phyloP scores from a whole-genome alignment of 768 basidiomycete genomes.

The Cystobasidium ongulense region DNA sequence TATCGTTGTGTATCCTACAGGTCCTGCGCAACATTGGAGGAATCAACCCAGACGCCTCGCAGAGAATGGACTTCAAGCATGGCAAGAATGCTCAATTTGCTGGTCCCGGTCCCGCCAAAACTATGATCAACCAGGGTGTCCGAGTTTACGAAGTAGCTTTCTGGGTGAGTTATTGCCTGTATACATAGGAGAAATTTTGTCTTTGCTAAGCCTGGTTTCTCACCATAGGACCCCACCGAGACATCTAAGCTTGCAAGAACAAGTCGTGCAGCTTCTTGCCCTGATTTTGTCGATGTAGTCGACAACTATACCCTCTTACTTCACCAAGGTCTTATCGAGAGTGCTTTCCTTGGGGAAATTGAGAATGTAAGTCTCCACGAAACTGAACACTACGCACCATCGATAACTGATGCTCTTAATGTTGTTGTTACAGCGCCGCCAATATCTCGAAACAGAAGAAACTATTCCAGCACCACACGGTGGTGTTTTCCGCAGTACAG shows the following conservation, averaged over 20 bases:
- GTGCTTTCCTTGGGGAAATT: slow-evolving; percentile 40
- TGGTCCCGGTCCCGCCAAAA: slow-evolving; percentile 35
- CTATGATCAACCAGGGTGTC: slow-evolving; percentile 41
- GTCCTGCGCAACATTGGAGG: slow-evolving; percentile 41
- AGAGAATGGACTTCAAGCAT: slow-evolving; percentile 26
- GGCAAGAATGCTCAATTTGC: slow-evolving; percentile 35
- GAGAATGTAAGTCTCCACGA: slow-evolving; percentile 28
- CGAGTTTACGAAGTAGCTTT: slow-evolving; percentile 42
- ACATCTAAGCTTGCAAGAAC: slow-evolving; percentile 39
- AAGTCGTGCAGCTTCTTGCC: slow-evolving; percentile 41
- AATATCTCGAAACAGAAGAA: slow-evolving; percentile 36
- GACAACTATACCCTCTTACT: slow-evolving; percentile 41
- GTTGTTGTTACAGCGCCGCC: slow-evolving; percentile 32
- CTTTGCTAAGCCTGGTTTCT: not conserved
- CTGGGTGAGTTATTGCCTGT: slow-evolving; percentile 34
- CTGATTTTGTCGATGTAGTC: slow-evolving; percentile 42
- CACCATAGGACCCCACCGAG: slow-evolving; percentile 32
- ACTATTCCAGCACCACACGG: slow-evolving; percentile 37
- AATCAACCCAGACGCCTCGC: slow-evolving; percentile 24
- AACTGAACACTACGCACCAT: too few species aligned
- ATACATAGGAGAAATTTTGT: not conserved
- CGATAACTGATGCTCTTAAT: not conserved
- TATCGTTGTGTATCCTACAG: not conserved
- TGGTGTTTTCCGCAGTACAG: slow-evolving; percentile 38
- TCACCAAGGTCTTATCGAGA: slow-evolving; percentile 42